Evolutionary conservation across 208 protist species (phyloP).

Genomic region (Acanthamoeba healyi): DNA sequence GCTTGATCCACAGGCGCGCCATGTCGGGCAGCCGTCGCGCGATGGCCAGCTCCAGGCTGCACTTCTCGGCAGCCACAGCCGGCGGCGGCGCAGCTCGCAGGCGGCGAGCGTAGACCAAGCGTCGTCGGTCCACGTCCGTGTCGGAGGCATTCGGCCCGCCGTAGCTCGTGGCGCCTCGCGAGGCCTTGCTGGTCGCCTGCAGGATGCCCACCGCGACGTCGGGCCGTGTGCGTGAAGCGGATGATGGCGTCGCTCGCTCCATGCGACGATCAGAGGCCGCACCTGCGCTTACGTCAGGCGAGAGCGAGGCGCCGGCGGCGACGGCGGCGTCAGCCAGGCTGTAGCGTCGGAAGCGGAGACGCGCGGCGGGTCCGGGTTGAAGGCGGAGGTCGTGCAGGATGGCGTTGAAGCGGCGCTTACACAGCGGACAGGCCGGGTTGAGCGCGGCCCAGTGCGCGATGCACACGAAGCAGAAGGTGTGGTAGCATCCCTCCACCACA

Average conservation of each 20-base stretch:
- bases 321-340: not conserved
- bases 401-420: slow-evolving; percentile 52
- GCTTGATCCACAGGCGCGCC: not conserved
- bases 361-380: not conserved
- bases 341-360: slow-evolving; percentile 1
- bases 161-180: not conserved
- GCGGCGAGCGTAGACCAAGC: not conserved
- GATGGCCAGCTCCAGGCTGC: not conserved
- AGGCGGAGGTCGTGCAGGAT: slow-evolving; percentile 56
- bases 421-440: slow-evolving; percentile 66
- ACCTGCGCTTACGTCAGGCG: no score
- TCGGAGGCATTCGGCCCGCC: not conserved
- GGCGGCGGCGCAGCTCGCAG: slow-evolving; percentile 1
- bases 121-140: slow-evolving; percentile 7
- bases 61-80: not conserved
- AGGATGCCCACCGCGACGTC: slow-evolving; percentile 43
- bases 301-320: not conserved
- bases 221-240: not conserved
- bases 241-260: not conserved
- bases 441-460: slow-evolving; percentile 57
- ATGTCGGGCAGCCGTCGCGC: not conserved
- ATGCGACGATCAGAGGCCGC: not conserved
- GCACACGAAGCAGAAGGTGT: slow-evolving; percentile 75
- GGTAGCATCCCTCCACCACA: slow-evolving; percentile 69
- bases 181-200: not conserved